A percentile compares a stretch with the other conserved stretches of the same genome.
phyloP scores from a whole-genome alignment of 2,329 filamentous ascomycete genomes.

The Plenodomus tracheiphilus region DNA sequence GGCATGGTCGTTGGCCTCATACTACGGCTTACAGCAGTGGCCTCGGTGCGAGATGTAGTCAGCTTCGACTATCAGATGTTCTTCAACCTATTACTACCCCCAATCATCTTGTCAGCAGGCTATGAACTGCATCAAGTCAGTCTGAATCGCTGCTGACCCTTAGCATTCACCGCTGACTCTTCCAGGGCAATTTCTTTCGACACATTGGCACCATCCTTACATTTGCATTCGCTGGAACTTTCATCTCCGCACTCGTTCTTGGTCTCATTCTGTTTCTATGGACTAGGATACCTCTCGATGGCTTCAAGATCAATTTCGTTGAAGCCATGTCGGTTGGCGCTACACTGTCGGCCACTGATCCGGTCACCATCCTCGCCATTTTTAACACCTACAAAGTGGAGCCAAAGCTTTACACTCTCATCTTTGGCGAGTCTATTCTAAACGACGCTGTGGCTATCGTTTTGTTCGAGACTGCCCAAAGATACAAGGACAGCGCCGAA shows the following conservation, averaged over 20 bases:
- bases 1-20: slow-evolving; percentile 95
- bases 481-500: slow-evolving; percentile 77
- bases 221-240: slow-evolving; percentile 95
- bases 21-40: slow-evolving; percentile 77
- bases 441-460: slow-evolving; percentile 99
- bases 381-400: slow-evolving; percentile 99
- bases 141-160: neutral
- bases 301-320: slow-evolving; percentile 84
- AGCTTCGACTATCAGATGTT: slow-evolving; percentile 99
- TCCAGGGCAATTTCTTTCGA: slow-evolving; percentile 89
- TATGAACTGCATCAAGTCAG: slow-evolving; percentile 88
- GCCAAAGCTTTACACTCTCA: slow-evolving; percentile 96
- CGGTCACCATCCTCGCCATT: slow-evolving; percentile 95
- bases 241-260: slow-evolving; percentile 94
- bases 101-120: slow-evolving; percentile 94
- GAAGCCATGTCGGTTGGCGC: slow-evolving; percentile 97
- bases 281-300: slow-evolving; percentile 82
- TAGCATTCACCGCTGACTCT: slow-evolving; percentile 1
- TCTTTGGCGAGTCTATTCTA: slow-evolving; percentile 96
- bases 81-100: slow-evolving; percentile 97
- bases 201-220: slow-evolving; percentile 97
- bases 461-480: slow-evolving; percentile 95
- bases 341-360: slow-evolving; percentile 94
- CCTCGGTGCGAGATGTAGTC: slow-evolving; percentile 85
- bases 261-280: slow-evolving; percentile 87